Evolutionary conservation across 805 yeast genomes (phyloP).

Genomic region (Pichia cephalocereana): DNA sequence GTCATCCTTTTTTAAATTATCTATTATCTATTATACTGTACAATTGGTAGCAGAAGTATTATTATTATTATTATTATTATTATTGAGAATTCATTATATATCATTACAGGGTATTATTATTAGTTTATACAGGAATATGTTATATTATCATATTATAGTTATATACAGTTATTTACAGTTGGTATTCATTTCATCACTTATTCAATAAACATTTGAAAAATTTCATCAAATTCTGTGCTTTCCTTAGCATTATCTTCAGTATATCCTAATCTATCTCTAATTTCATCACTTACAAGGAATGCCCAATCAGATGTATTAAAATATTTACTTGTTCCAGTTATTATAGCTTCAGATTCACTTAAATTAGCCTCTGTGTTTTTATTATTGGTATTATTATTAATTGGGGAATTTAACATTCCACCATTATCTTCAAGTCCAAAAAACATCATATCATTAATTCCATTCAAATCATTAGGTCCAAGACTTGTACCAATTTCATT

Average conservation of each 20-base stretch:
- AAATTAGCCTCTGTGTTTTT: background rate
- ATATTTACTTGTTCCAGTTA: background rate
- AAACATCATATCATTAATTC: background rate
- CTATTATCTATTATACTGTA: too few relatives aligned
- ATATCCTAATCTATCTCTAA: background rate
- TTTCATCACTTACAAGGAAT: background rate
- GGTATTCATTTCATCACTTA: background rate
- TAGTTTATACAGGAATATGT: too few relatives aligned
- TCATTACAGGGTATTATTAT: too few relatives aligned
- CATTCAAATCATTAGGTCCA: background rate
- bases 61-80: too few relatives aligned
- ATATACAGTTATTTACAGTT: background rate
- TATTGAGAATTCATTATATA: too few relatives aligned
- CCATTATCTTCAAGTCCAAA: too few relatives aligned
- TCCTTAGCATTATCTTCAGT: background rate
- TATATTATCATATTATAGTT: background rate
- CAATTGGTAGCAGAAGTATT: too few relatives aligned
- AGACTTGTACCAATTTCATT: too few relatives aligned
- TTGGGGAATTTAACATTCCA: too few relatives aligned
- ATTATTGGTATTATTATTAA: too few relatives aligned
- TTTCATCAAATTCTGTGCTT: background rate
- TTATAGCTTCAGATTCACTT: background rate
- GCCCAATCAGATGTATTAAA: conserved; percentile 1
- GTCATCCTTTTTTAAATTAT: too few relatives aligned
- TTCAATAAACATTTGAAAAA: background rate